A percentile compares a stretch with the other conserved stretches of the same genome.
Conservation (phyloP, 1,284 basidiomycete species). For the Apiotrichum akiyoshidainum region DNA sequence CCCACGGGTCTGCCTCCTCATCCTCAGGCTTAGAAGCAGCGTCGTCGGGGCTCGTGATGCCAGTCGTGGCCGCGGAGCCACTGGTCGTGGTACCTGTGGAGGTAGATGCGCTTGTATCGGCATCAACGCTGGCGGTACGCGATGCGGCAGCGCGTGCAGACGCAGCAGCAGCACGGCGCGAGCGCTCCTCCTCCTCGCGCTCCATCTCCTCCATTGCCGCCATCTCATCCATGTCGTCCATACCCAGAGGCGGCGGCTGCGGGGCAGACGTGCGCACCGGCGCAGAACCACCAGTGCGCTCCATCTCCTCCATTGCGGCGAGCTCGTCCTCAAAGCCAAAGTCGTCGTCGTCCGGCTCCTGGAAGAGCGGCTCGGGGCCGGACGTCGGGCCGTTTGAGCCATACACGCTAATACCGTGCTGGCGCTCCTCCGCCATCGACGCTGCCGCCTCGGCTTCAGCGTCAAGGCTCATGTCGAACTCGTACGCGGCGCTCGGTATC, state of each 20-base stretch:
- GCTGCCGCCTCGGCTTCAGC: constrained; percentile 11
- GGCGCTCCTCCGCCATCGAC: not conserved
- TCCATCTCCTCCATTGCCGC: constrained; percentile 19
- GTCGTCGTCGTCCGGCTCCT: constrained; percentile 30
- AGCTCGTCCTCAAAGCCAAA: constrained; percentile 48
- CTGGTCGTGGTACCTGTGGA: too few species aligned
- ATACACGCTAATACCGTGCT: not conserved
- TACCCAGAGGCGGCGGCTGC: not conserved
- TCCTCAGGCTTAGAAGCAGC: not conserved
- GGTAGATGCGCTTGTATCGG: too few species aligned
- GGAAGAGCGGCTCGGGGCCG: constrained; percentile 32
- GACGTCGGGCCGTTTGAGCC: not conserved
- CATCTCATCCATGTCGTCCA: constrained; percentile 5
- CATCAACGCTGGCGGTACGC: not conserved
- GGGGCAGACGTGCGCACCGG: constrained; percentile 14
- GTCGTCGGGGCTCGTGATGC: too few species aligned
- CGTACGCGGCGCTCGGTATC: not conserved
- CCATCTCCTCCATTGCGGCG: constrained; percentile 66
- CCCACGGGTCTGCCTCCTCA: constrained; percentile 26
- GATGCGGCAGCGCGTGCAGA: not conserved
- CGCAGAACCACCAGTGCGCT: constrained; percentile 31
- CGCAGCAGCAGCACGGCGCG: not conserved
- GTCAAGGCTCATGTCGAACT: constrained; percentile 3
- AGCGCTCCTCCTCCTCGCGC: constrained; percentile 24
- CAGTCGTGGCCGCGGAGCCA: too few species aligned